Conservation (phyloP, 2,329 filamentous ascomycete species). For the Beauveria medogensis region DNA sequence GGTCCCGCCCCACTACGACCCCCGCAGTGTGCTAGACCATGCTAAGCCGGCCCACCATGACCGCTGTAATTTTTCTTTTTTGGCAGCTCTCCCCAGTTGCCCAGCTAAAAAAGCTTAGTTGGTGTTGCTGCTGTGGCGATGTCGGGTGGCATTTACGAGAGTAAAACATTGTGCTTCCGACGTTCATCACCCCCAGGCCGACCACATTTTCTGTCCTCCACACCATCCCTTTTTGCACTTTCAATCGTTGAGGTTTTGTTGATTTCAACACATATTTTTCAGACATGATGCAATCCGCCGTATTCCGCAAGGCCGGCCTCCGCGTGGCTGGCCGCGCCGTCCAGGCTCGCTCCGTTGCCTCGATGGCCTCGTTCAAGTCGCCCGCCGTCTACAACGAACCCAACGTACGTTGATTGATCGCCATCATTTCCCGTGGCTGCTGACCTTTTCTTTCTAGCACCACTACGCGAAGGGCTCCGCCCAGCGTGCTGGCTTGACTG, state of each 20-base stretch:
- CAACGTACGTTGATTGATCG: conserved; percentile 57
- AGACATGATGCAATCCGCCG: conserved; percentile 25
- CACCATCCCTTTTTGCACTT: conserved; percentile 5
- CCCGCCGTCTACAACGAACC: conserved; percentile 86
- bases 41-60: conserved; percentile 4
- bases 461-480: conserved; percentile 79
- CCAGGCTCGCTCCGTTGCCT: conserved; percentile 35
- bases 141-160: conserved; percentile 5
- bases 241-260: conserved; percentile 13
- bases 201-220: neutral
- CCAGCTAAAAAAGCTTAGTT: neutral
- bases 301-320: conserved; percentile 26
- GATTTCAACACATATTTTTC: neutral
- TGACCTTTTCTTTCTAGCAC: conserved; percentile 47
- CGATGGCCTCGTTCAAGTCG: conserved; percentile 77
- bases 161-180: conserved; percentile 3
- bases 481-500: conserved; percentile 67
- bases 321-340: conserved; percentile 21
- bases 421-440: neutral
- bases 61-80: neutral
- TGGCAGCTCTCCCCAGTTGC: neutral
- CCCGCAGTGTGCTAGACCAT: conserved; percentile 2
- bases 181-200: neutral
- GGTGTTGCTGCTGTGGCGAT: neutral
- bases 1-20: neutral